phyloP scores from a whole-genome alignment of 495 filamentous ascomycete genomes.

The Hypoxylon fuscum region DNA sequence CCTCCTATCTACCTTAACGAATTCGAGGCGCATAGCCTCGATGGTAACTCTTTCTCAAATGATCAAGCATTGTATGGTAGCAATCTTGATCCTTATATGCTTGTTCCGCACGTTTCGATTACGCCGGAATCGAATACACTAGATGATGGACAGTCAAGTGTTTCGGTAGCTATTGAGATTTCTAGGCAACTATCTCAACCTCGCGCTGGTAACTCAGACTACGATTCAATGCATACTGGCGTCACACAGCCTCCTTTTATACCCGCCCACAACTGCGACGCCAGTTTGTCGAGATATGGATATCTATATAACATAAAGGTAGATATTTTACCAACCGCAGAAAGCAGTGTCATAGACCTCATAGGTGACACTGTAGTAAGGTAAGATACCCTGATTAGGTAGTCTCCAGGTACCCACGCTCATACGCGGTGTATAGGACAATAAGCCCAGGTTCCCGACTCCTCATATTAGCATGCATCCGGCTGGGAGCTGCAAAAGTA shows the following conservation, averaged over 20 bases:
- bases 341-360: constrained; percentile 48
- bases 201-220: constrained; percentile 1
- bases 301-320: constrained; percentile 53
- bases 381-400: background rate
- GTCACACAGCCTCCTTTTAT: constrained; percentile 15
- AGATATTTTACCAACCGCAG: constrained; percentile 45
- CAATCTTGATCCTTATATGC: constrained; percentile 44
- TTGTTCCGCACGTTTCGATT: constrained; percentile 53
- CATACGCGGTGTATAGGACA: constrained; percentile 31
- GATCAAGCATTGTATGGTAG: constrained; percentile 18
- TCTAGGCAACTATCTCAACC: constrained; percentile 47
- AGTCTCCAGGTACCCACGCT: constrained; percentile 7
- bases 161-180: constrained; percentile 61
- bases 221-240: background rate
- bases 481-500: constrained; percentile 22
- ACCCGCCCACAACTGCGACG: constrained; percentile 11
- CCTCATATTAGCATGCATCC: constrained; percentile 51
- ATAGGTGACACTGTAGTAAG: constrained; percentile 41
- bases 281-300: constrained; percentile 45
- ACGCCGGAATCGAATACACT: constrained; percentile 63
- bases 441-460: constrained; percentile 50
- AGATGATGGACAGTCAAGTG: constrained; percentile 37
- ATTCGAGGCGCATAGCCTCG: constrained; percentile 7
- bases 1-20: constrained; percentile 1
- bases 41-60: constrained; percentile 15